Percentiles rank a stretch among this genome's conserved stretches.
Conservation (phyloP, 495 filamentous ascomycete species). For the Thermochaetoides thermophila region DNA sequence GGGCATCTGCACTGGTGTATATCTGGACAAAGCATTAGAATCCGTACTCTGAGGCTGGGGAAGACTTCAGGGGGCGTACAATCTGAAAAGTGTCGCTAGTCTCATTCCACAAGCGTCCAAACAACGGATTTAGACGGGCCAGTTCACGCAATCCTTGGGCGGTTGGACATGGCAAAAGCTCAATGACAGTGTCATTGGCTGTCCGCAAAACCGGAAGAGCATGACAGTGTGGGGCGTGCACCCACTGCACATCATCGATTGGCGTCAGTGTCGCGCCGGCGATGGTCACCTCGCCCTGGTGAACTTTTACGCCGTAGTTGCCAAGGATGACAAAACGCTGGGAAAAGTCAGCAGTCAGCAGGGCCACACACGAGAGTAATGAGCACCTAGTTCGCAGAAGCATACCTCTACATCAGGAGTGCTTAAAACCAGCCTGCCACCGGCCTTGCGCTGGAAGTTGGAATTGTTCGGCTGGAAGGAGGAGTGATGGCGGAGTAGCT, state of each 20-base stretch:
- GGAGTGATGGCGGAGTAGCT: conserved; percentile 18
- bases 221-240: conserved; percentile 64
- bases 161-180: conserved; percentile 35
- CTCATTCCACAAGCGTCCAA: conserved; percentile 57
- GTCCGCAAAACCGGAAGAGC: conserved; percentile 58
- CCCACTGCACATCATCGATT: conserved; percentile 37
- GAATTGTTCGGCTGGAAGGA: conserved; percentile 29
- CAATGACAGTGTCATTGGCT: conserved; percentile 32
- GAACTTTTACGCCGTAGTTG: conserved; percentile 57
- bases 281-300: conserved; percentile 41
- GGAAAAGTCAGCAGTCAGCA: no score
- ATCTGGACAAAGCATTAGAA: conserved; percentile 24
- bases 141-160: conserved; percentile 42
- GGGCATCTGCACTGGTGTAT: conserved; percentile 29
- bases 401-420: conserved; percentile 34
- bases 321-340: conserved; percentile 57
- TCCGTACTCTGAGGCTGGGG: no score
- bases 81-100: conserved; percentile 23
- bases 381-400: no score
- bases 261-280: conserved; percentile 49
- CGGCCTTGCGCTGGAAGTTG: conserved; percentile 23
- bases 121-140: conserved; percentile 49
- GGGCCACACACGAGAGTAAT: no score
- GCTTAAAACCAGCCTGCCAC: conserved; percentile 22
- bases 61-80: conserved; percentile 12